Evolutionary conservation across 192 early-diverging fungal genomes (phyloP).

Genomic region (Entomortierella parvispora): DNA sequence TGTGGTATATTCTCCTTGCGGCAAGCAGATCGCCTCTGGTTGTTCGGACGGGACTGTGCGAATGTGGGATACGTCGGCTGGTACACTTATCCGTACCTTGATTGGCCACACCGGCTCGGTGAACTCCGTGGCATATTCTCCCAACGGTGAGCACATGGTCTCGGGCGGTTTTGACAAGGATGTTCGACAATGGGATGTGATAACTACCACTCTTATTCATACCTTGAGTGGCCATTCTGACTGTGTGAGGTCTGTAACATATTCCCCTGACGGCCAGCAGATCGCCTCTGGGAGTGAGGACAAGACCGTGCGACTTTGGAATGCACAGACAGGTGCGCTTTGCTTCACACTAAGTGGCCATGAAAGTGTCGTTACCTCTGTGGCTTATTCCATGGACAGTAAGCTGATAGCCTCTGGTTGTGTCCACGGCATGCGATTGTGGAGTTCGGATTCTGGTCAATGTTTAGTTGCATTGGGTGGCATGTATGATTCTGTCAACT

Average conservation of each 20-base stretch:
- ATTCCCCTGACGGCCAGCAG: too few species aligned
- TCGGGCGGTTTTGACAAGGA: too few species aligned
- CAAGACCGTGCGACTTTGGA: too few species aligned
- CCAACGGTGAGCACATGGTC: too few species aligned
- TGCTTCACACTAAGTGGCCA: not conserved
- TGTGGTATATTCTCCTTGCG: not conserved
- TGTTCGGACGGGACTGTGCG: not conserved
- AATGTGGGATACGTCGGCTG: not conserved
- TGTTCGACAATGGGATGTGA: too few species aligned
- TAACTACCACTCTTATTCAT: too few species aligned
- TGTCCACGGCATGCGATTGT: conserved; percentile 83
- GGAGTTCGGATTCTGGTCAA: not conserved
- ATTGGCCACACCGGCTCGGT: not conserved
- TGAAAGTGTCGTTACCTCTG: too few species aligned
- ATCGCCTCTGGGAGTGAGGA: too few species aligned
- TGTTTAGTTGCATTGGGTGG: not conserved
- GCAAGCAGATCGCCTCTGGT: not conserved
- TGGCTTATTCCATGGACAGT: too few species aligned
- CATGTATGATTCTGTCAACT: not conserved
- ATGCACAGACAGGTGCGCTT: too few species aligned
- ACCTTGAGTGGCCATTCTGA: not conserved
- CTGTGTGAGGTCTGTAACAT: too few species aligned
- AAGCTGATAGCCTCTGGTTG: conserved; percentile 42
- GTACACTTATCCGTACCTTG: not conserved
- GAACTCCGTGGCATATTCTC: not conserved